These are phyloP conservation scores for Pseudogymnoascus sp. DNA, from an alignment of 2,329 filamentous ascomycete species.

Conservation along the genomic window DNA sequence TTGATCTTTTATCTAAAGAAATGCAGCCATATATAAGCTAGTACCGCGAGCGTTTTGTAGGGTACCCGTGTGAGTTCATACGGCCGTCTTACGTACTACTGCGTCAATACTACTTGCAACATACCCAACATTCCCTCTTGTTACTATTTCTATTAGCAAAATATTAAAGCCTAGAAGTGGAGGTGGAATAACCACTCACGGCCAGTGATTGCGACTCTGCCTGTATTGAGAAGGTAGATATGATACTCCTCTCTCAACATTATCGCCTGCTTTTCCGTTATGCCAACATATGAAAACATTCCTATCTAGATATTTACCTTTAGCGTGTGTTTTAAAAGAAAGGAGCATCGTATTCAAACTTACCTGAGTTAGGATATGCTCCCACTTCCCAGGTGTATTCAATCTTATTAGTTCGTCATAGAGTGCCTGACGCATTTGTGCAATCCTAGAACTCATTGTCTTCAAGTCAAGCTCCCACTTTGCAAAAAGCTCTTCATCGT, in stretches of 20 bases:
- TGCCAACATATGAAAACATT: neutral
- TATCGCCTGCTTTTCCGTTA: neutral
- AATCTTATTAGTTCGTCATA: constrained; percentile 28
- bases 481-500: constrained; percentile 21
- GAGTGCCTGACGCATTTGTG: constrained; percentile 29
- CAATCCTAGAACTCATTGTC: constrained; percentile 32
- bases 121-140: neutral
- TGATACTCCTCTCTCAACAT: neutral
- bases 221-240: neutral
- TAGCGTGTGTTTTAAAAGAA: neutral
- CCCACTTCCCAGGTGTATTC: constrained; percentile 32
- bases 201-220: neutral
- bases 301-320: neutral
- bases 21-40: neutral
- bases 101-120: neutral
- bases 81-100: neutral
- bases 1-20: too few species aligned
- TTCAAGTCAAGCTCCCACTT: constrained; percentile 32
- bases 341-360: neutral
- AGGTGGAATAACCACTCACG: neutral
- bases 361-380: constrained; percentile 30
- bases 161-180: neutral
- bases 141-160: neutral
- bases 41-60: neutral
- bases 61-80: neutral